Conservation (phyloP, 139 green algal species). For the Micractinium conductrix region DNA sequence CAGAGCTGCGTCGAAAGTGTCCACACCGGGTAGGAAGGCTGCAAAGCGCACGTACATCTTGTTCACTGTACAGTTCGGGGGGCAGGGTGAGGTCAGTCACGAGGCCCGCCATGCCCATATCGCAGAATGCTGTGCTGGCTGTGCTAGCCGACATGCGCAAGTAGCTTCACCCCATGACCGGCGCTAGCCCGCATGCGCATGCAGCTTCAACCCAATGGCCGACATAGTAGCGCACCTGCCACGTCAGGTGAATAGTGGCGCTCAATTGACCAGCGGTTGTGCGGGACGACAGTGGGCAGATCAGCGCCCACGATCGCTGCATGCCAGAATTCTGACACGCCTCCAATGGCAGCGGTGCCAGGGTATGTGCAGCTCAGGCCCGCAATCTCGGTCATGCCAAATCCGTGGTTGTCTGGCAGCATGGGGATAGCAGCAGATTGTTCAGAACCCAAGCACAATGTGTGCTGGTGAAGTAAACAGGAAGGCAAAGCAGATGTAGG, state of each 20-base stretch:
- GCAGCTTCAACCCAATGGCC: background rate
- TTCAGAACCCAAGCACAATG: too few species aligned
- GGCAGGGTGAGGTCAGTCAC: too few species aligned
- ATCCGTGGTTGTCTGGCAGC: background rate
- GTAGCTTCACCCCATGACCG: too few species aligned
- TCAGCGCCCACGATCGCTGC: background rate
- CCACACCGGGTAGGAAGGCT: constrained; percentile 57
- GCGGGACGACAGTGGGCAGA: constrained; percentile 1
- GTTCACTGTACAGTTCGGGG: constrained; percentile 42
- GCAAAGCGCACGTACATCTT: constrained; percentile 71
- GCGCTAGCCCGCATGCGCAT: too few species aligned
- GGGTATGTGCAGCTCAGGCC: constrained; percentile 24
- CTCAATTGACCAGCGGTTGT: constrained; percentile 38
- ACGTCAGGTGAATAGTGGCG: constrained; percentile 4
- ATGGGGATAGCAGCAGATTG: background rate
- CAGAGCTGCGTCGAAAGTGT: constrained; percentile 64
- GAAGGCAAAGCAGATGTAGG: too few species aligned
- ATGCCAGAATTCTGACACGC: background rate
- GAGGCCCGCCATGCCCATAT: too few species aligned
- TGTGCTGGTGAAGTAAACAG: too few species aligned
- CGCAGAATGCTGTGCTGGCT: too few species aligned
- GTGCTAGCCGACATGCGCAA: too few species aligned
- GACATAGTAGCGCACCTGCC: background rate
- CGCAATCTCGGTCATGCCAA: background rate
- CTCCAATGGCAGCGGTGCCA: background rate